Evolutionary conservation across 1,284 basidiomycete genomes (phyloP).

Genomic region (Cutaneotrichosporon sp.): DNA sequence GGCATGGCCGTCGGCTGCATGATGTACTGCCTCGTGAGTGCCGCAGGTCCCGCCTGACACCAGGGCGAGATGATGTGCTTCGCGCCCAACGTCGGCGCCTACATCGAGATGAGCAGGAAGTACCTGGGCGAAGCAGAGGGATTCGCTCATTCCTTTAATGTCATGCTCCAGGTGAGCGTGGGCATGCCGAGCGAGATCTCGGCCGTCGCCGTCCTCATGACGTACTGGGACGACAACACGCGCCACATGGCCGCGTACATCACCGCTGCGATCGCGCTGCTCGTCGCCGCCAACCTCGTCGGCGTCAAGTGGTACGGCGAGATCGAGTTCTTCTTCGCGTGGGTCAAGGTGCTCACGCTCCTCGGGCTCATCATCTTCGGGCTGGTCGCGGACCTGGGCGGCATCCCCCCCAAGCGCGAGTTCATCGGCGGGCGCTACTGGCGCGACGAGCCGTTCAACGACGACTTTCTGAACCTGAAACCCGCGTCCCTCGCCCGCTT

Average conservation of each 20-base stretch:
- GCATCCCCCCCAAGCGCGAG: constrained; percentile 61
- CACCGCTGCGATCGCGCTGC: constrained; percentile 16
- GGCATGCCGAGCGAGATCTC: constrained; percentile 64
- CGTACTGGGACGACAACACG: constrained; percentile 67
- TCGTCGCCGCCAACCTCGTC: constrained; percentile 14
- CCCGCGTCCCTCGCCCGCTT: constrained; percentile 49
- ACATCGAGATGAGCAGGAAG: constrained; percentile 26
- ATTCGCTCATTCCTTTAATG: constrained; percentile 25
- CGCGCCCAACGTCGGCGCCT: constrained; percentile 24
- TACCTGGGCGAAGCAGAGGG: constrained; percentile 28
- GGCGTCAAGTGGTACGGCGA: constrained; percentile 26
- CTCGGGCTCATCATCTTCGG: constrained; percentile 60
- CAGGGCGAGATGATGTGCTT: constrained; percentile 17
- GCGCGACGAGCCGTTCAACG: constrained; percentile 60
- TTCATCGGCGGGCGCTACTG: constrained; percentile 60
- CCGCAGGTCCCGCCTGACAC: too few relatives aligned
- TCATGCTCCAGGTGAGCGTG: constrained; percentile 22
- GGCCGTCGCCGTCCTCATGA: constrained; percentile 70
- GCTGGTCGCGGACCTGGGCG: constrained; percentile 70
- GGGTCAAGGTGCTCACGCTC: constrained; percentile 70
- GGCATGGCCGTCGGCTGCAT: constrained; percentile 25
- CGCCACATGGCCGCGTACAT: constrained; percentile 23
- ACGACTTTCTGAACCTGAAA: constrained; percentile 33
- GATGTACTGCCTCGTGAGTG: too few relatives aligned
- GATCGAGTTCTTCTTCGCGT: constrained; percentile 62